Evolutionary conservation across 345 rosid species (phyloP).

Genomic region (Arabidopsis arenosa): DNA sequence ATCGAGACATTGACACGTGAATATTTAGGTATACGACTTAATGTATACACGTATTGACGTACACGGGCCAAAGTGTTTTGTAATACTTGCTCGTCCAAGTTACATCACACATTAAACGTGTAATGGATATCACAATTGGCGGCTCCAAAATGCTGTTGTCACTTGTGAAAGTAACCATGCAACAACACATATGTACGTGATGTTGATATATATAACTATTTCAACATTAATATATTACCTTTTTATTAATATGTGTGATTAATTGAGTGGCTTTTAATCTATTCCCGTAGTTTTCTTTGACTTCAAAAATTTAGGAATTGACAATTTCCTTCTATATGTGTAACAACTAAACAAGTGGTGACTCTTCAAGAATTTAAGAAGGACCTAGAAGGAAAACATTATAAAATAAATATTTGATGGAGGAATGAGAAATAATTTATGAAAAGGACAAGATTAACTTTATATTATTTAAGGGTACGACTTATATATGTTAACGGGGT

Average conservation of each 20-base stretch:
- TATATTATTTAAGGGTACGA: slow-evolving; percentile 47
- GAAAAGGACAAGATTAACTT: slow-evolving; percentile 45
- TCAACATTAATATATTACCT: slow-evolving; percentile 6
- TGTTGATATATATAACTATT: slow-evolving; percentile 37
- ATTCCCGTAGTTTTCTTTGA: slow-evolving; percentile 22
- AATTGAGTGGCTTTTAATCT: slow-evolving; percentile 29
- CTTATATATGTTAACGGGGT: slow-evolving; percentile 47
- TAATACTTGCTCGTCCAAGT: slow-evolving; percentile 15
- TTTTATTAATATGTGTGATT: slow-evolving; percentile 17
- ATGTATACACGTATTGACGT: slow-evolving; percentile 32
- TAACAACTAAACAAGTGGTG: slow-evolving; percentile 31
- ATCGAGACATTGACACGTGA: slow-evolving; percentile 40
- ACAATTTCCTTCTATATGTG: background rate
- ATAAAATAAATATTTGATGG: slow-evolving; percentile 26
- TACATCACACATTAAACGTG: slow-evolving; percentile 32
- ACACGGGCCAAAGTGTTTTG: slow-evolving; percentile 31
- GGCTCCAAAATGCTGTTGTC: slow-evolving; percentile 38
- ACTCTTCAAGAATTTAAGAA: slow-evolving; percentile 35
- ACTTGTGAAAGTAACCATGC: slow-evolving; percentile 45
- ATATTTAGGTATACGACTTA: slow-evolving; percentile 1
- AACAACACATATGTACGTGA: slow-evolving; percentile 42
- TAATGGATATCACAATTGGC: slow-evolving; percentile 37
- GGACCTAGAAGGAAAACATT: slow-evolving; percentile 41
- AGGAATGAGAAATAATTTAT: slow-evolving; percentile 31
- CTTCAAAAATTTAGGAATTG: slow-evolving; percentile 19